Evolutionary conservation across 2,329 filamentous ascomycete species (phyloP), one percentile per base, ranked within the genome.

Genomic region (Scytalidium sp.): DNA sequence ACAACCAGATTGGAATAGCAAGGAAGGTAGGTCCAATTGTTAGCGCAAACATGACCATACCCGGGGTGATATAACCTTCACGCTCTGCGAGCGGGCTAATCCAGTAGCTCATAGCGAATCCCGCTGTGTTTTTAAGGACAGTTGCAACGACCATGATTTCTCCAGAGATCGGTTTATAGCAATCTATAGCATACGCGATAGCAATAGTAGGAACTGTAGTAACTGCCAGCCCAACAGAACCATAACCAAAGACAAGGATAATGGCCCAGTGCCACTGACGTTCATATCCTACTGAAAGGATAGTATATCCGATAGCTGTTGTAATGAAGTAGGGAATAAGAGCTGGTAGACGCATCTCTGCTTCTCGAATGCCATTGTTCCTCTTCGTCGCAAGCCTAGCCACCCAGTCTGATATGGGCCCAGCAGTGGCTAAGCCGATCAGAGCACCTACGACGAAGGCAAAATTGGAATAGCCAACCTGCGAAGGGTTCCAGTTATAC

Each of bases 51-150:
- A 83, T 81, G 17, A 76, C 72, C 78, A 84, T 80, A 54, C 83
- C 79, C 0, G 79, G 78, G 4, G 70, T 65, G 17, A 81, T 69
- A 57, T 76, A 80, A 23, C 78, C 78, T 41, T 51, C 61, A 50
- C 70, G n/a, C n/a, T n/a, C n/a, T n/a, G n/a, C n/a, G n/a, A n/a
- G n/a, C n/a, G n/a, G n/a, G n/a, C n/a, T n/a, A n/a, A n/a, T n/a
- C n/a, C n/a, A n/a, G n/a, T n/a, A n/a, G n/a, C n/a, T n/a, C 39
- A 40, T 49, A 65, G 60, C 57, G 50, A 67, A 63, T 2, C 81
- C 80, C 75, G 78, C 82, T 0, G 82, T 51, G 50, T 84, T 84
- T 68, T 84, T 85, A 56, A 81, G 80, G 41, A 84, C 78, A 0
- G 80, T 84, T 54, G 81, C 75, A 3, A 74, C 70, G 1, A 83